These are phyloP conservation scores for Spirogloea muscicola DNA, from an alignment of 139 green algal genomes.

Conservation along the genomic window DNA sequence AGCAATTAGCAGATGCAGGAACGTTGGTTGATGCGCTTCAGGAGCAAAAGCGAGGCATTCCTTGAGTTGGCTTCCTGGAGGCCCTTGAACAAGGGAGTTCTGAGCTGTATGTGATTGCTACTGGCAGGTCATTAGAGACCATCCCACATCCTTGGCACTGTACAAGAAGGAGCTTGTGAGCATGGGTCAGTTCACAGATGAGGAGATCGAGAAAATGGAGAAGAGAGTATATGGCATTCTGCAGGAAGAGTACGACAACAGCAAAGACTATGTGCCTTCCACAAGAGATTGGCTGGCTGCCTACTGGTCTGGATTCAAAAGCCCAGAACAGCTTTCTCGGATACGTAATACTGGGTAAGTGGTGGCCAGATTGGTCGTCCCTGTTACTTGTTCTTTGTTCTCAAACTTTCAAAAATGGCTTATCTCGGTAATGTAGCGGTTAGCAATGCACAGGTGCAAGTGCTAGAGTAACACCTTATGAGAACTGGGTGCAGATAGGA, in stretches of 20 bases:
- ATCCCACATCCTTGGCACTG: slow-evolving; percentile 65
- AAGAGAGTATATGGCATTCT: slow-evolving; percentile 65
- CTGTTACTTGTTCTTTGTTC: no score
- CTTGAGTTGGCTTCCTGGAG: neutral
- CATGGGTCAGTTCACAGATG: slow-evolving; percentile 65
- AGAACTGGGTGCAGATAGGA: no score
- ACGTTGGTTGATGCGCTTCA: neutral
- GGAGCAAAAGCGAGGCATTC: neutral
- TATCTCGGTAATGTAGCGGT: no score
- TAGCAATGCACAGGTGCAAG: no score
- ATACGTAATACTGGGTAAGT: slow-evolving; percentile 82
- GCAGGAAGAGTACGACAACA: slow-evolving; percentile 72
- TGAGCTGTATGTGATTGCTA: no score
- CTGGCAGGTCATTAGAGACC: slow-evolving; percentile 51
- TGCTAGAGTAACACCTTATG: no score
- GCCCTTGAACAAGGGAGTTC: slow-evolving; percentile 35
- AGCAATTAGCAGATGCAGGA: neutral
- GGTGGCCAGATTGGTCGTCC: no score
- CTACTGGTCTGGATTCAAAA: slow-evolving; percentile 91
- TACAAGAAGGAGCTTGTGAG: slow-evolving; percentile 77
- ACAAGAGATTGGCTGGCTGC: slow-evolving; percentile 80
- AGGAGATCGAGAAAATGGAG: slow-evolving; percentile 66
- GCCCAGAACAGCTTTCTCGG: slow-evolving; percentile 73
- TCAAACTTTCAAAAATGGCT: no score
- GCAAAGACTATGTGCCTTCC: slow-evolving; percentile 75